Evolutionary conservation across 768 basidiomycete species (phyloP), one percentile per base, ranked within the genome.

Genomic region (Rhodosporidiobolus odoratus): DNA sequence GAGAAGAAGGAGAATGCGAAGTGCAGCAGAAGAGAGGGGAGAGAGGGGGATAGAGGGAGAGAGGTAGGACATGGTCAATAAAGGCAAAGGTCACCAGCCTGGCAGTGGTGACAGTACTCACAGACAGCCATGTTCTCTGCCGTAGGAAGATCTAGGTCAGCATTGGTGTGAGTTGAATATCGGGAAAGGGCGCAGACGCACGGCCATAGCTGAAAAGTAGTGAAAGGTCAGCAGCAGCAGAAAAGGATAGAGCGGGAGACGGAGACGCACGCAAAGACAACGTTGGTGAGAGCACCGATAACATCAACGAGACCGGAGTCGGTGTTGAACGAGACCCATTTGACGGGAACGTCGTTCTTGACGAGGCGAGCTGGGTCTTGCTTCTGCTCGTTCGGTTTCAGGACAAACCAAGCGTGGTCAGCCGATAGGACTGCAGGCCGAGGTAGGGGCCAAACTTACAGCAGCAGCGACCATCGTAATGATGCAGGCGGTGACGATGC

Each of bases 41-140:
- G 30, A 32, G 8, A 50, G 48, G 12, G 23, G n/a, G 48, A 10
- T 50, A 8, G 23, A 50, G 48, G 48, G 23, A 25, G n/a, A 50
- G n/a, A 23, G 23, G 23, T 8, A 50, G 48, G 48, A 50, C 12
- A n/a, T n/a, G n/a, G n/a, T n/a, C n/a, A n/a, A n/a, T n/a, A n/a
- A n/a, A n/a, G n/a, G n/a, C n/a, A n/a, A n/a, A n/a, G n/a, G n/a
- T n/a, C n/a, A n/a, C n/a, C n/a, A n/a, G n/a, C n/a, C n/a, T n/a
- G n/a, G n/a, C n/a, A n/a, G n/a, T n/a, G n/a, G n/a, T n/a, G n/a
- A n/a, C n/a, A n/a, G n/a, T n/a, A n/a, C n/a, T n/a, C n/a, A n/a
- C n/a, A 40, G 52, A 64, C 62, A 16, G 63, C 63, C 63, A 64
- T 64, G 54, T 34, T 38, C 53, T 41, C 43, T 43, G 43, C 43